A percentile compares a stretch with the other conserved stretches of the same genome.
These are phyloP conservation scores for Reticulascus tulasneorum DNA, from an alignment of 2,329 filamentous ascomycete genomes.

Conservation along the genomic window DNA sequence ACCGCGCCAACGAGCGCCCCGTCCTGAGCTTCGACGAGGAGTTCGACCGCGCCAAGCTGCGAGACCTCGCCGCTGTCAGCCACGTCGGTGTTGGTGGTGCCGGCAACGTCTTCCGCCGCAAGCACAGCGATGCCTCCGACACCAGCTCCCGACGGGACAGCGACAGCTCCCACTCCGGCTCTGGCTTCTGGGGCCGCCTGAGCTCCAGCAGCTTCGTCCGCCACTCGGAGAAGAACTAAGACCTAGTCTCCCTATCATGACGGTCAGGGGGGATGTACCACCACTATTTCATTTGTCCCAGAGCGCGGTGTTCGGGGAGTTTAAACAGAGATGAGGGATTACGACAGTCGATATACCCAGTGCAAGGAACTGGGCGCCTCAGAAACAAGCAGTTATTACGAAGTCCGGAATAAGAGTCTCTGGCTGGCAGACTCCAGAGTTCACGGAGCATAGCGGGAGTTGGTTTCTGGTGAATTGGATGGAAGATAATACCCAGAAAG, in stretches of 20 bases:
- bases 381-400: slow-evolving; percentile 24
- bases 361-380: slow-evolving; percentile 25
- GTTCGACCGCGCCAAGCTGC: slow-evolving; percentile 12
- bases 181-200: slow-evolving; percentile 36
- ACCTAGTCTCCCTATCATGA: neutral
- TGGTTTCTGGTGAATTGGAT: slow-evolving; percentile 43
- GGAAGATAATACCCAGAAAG: slow-evolving; percentile 26
- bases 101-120: slow-evolving; percentile 64
- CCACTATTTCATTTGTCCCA: neutral
- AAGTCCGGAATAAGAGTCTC: slow-evolving; percentile 9
- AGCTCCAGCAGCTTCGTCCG: slow-evolving; percentile 30
- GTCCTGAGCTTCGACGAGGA: slow-evolving; percentile 15
- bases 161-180: slow-evolving; percentile 21
- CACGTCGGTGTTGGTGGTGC: slow-evolving; percentile 32
- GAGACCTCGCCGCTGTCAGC: slow-evolving; percentile 15
- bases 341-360: too few species aligned
- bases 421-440: slow-evolving; percentile 23
- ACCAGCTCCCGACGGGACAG: slow-evolving; percentile 48
- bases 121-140: slow-evolving; percentile 49
- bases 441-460: slow-evolving; percentile 15
- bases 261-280: neutral
- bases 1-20: slow-evolving; percentile 45
- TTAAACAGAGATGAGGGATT: too few species aligned
- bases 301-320: too few species aligned
- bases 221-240: slow-evolving; percentile 16